phyloP scores from a whole-genome alignment of 1,139 yeast species.

The Saccharomyces pastorianus region DNA sequence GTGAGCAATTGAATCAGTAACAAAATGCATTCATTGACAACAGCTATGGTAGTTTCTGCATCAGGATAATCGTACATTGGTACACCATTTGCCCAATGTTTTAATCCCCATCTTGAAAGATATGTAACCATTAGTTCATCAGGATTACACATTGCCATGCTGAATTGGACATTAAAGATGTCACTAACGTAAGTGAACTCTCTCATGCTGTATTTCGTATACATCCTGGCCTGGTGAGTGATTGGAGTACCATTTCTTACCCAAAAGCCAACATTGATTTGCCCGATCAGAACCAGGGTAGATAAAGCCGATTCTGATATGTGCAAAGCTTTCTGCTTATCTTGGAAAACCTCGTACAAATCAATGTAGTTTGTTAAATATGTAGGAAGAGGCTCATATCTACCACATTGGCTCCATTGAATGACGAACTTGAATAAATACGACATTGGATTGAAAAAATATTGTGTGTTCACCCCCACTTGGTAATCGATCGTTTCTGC shows the following conservation, averaged over 20 bases:
- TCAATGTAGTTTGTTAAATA: slow-evolving; percentile 8
- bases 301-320: slow-evolving; percentile 62
- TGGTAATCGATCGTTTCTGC: no score
- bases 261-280: slow-evolving; percentile 79
- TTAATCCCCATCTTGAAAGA: slow-evolving; percentile 62
- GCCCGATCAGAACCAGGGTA: slow-evolving; percentile 64
- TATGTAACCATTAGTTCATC: slow-evolving; percentile 50
- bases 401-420: no score
- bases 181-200: slow-evolving; percentile 80
- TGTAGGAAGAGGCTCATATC: no score
- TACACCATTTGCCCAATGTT: slow-evolving; percentile 42
- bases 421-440: no score
- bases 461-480: no score
- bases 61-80: slow-evolving; percentile 35
- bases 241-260: slow-evolving; percentile 80
- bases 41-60: slow-evolving; percentile 42
- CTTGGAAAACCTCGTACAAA: slow-evolving; percentile 13
- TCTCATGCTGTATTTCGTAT: slow-evolving; percentile 71
- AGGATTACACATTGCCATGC: slow-evolving; percentile 52
- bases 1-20: slow-evolving; percentile 62
- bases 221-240: slow-evolving; percentile 69
- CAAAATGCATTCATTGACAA: slow-evolving; percentile 74
- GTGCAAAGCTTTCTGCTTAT: slow-evolving; percentile 15
- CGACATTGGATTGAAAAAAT: no score
- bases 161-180: slow-evolving; percentile 60